A percentile compares a stretch with the other conserved stretches of the same genome.
phyloP scores from a whole-genome alignment of 352 stramenopile genomes.

The Phytopythium boreale region DNA sequence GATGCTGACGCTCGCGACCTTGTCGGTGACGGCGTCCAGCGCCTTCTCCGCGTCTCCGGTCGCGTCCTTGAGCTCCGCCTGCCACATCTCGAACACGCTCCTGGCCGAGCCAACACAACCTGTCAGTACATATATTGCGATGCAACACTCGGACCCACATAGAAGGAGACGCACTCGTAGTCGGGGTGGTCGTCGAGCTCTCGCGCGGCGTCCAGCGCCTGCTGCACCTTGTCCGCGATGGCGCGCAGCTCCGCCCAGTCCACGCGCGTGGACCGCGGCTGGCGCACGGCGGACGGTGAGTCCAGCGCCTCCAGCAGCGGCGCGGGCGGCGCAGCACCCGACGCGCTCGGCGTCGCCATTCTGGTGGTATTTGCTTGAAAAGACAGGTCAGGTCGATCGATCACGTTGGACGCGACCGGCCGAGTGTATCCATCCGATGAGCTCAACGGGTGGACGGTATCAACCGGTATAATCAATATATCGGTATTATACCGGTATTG shows the following conservation, averaged over 20 bases:
- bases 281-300: slow-evolving; percentile 12
- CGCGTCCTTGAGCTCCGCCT: slow-evolving; percentile 46
- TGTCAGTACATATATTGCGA: neutral
- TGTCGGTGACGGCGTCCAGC: neutral
- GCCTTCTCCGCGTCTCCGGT: slow-evolving; percentile 9
- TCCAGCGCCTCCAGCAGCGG: slow-evolving; percentile 3
- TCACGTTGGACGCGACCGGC: neutral
- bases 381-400: too few species aligned
- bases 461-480: neutral
- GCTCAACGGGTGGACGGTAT: slow-evolving; percentile 42
- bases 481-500: slow-evolving; percentile 9
- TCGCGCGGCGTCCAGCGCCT: slow-evolving; percentile 50
- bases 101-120: slow-evolving; percentile 16
- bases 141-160: neutral
- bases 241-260: slow-evolving; percentile 55
- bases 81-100: slow-evolving; percentile 77
- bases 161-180: slow-evolving; percentile 41
- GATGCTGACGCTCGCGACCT: neutral
- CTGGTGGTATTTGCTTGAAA: neutral
- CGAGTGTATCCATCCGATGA: slow-evolving; percentile 15
- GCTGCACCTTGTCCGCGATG: slow-evolving; percentile 54
- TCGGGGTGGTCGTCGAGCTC: slow-evolving; percentile 54
- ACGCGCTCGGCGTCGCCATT: neutral
- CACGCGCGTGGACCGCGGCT: slow-evolving; percentile 27
- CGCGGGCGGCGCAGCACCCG: too few species aligned